Conservation (phyloP, 805 yeast genomes). For the Jamesozyma gamospora region DNA sequence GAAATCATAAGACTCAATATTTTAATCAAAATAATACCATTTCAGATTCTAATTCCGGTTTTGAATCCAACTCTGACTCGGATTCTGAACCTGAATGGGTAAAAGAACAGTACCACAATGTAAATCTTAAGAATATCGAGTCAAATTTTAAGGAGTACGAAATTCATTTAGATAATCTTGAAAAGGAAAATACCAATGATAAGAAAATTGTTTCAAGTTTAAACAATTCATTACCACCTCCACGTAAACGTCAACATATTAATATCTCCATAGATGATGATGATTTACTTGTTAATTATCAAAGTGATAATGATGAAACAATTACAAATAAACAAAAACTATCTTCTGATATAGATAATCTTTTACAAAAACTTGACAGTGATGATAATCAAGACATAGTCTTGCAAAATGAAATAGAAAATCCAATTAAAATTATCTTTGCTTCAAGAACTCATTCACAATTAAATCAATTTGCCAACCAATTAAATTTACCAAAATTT, state of each 20-base stretch:
- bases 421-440: constrained; percentile 46
- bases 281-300: constrained; percentile 22
- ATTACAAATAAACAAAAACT: constrained; percentile 1
- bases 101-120: constrained; percentile 30
- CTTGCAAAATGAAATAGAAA: constrained; percentile 17
- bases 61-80: constrained; percentile 16
- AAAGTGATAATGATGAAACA: constrained; percentile 14
- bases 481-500: constrained; percentile 50
- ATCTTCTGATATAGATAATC: constrained; percentile 35
- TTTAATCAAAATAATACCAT: constrained; percentile 14
- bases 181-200: background rate
- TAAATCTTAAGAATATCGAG: constrained; percentile 17
- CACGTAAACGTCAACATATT: constrained; percentile 14
- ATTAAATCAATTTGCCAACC: constrained; percentile 67
- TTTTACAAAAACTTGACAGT: constrained; percentile 36
- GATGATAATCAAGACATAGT: constrained; percentile 11
- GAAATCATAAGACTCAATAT: constrained; percentile 36
- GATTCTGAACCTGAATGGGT: constrained; percentile 70
- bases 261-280: constrained; percentile 25
- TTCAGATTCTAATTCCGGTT: constrained; percentile 26
- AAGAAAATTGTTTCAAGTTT: background rate
- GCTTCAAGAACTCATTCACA: constrained; percentile 91
- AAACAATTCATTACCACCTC: constrained; percentile 1
- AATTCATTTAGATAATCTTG: constrained; percentile 24
- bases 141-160: constrained; percentile 29